phyloP scores from a whole-genome alignment of 2,329 filamentous ascomycete genomes.

The Aspergillus alliaceus region DNA sequence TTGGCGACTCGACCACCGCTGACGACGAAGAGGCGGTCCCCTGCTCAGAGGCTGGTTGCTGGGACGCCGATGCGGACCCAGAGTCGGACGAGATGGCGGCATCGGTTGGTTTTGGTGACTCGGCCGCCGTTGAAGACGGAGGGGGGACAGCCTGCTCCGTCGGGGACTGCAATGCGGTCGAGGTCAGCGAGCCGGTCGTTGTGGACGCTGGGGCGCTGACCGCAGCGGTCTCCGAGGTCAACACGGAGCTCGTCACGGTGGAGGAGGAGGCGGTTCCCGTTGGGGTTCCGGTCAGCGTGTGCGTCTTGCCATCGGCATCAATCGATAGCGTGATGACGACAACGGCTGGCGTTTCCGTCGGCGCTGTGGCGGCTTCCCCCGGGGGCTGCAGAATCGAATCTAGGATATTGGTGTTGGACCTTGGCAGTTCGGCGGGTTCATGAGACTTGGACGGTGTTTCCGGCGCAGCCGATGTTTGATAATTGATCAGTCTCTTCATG shows the following conservation, averaged over 20 bases:
- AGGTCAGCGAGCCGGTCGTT: neutral
- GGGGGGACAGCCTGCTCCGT: no score
- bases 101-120: no score
- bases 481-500: slow-evolving; percentile 28
- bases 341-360: slow-evolving; percentile 10
- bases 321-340: slow-evolving; percentile 23
- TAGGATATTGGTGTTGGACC: slow-evolving; percentile 1
- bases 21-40: neutral
- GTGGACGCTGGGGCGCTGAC: slow-evolving; percentile 13
- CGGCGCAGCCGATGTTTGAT: slow-evolving; percentile 1
- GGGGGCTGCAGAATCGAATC: neutral
- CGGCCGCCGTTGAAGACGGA: neutral
- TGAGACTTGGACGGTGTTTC: neutral
- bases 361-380: neutral
- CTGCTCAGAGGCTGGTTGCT: neutral
- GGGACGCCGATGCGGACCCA: neutral
- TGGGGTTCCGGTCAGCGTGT: slow-evolving; percentile 21
- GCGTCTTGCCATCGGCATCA: slow-evolving; percentile 22
- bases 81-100: neutral
- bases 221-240: slow-evolving; percentile 1
- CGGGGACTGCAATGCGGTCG: neutral
- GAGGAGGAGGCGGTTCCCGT: neutral
- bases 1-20: neutral
- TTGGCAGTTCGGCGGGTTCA: neutral
- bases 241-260: neutral